phyloP scores from a whole-genome alignment of 2,329 filamentous ascomycete genomes.

The Boeremia lycopersici region DNA sequence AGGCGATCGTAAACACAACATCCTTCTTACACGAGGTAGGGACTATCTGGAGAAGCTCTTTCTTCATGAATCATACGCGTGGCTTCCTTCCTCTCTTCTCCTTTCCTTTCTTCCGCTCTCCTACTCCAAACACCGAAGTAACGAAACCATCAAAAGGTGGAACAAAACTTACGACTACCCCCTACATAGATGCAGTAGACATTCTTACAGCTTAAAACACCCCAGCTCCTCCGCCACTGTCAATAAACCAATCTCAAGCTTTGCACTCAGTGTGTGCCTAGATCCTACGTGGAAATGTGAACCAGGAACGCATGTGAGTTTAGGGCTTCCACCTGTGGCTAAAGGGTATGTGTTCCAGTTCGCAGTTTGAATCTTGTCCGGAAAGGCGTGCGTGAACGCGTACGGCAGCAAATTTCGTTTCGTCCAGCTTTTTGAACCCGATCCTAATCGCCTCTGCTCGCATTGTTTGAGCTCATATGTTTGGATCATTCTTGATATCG shows the following conservation, averaged over 20 bases:
- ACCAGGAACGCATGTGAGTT: slow-evolving; percentile 1
- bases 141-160: too few relatives aligned
- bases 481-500: slow-evolving; percentile 7
- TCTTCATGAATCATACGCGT: too few relatives aligned
- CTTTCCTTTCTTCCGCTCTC: too few relatives aligned
- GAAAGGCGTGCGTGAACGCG: slow-evolving; percentile 16
- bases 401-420: slow-evolving; percentile 13
- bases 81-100: too few relatives aligned
- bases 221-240: slow-evolving; percentile 9
- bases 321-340: slow-evolving; percentile 7
- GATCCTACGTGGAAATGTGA: slow-evolving; percentile 3
- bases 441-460: slow-evolving; percentile 11
- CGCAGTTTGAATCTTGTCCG: slow-evolving; percentile 11
- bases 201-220: slow-evolving; percentile 2
- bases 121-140: too few relatives aligned
- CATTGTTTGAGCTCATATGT: slow-evolving; percentile 12
- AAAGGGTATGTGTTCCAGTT: slow-evolving; percentile 10
- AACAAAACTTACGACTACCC: too few relatives aligned
- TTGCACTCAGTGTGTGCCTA: slow-evolving; percentile 11
- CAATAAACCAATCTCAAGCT: slow-evolving; percentile 9
- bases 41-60: too few relatives aligned
- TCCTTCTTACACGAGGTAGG: too few relatives aligned
- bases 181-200: too few relatives aligned
- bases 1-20: too few relatives aligned
- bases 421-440: slow-evolving; percentile 13